A percentile compares a stretch with the other conserved stretches of the same genome.
Evolutionary conservation across 2,329 filamentous ascomycete genomes (phyloP).

Genomic region (Colletotrichum navitas): DNA sequence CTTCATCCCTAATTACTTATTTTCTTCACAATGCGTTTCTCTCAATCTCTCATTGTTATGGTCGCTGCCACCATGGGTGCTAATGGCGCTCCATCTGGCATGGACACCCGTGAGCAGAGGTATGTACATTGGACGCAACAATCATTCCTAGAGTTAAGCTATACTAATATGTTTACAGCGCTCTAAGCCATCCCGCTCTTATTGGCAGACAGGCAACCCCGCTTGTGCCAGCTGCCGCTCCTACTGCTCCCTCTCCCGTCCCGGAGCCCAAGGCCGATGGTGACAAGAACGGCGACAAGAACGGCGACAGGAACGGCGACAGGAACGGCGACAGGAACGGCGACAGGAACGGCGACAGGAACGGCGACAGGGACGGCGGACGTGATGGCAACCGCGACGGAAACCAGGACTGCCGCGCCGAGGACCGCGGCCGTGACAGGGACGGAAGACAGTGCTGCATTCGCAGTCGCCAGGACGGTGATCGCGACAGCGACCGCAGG

Average conservation of each 20-base stretch:
- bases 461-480: background rate
- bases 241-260: background rate
- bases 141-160: no score
- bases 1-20: background rate
- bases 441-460: constrained; percentile 24
- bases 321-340: constrained; percentile 6
- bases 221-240: constrained; percentile 1
- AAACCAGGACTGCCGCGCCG: constrained; percentile 15
- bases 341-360: background rate
- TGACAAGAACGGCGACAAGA: constrained; percentile 4
- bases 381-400: constrained; percentile 7
- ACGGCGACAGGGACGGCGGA: background rate
- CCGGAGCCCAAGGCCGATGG: constrained; percentile 14
- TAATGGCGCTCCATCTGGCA: constrained; percentile 31
- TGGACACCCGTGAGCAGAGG: constrained; percentile 28
- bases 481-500: constrained; percentile 9
- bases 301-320: constrained; percentile 6
- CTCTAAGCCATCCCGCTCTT: constrained; percentile 12
- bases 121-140: background rate
- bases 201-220: constrained; percentile 17
- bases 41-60: constrained; percentile 38
- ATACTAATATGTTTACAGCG: constrained; percentile 12
- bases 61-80: constrained; percentile 38
- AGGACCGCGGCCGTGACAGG: constrained; percentile 23
- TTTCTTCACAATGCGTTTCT: constrained; percentile 35